Evolutionary conservation across 768 basidiomycete species (phyloP), one percentile per base, ranked within the genome.

Genomic region (Psilocybe cyanescens): DNA sequence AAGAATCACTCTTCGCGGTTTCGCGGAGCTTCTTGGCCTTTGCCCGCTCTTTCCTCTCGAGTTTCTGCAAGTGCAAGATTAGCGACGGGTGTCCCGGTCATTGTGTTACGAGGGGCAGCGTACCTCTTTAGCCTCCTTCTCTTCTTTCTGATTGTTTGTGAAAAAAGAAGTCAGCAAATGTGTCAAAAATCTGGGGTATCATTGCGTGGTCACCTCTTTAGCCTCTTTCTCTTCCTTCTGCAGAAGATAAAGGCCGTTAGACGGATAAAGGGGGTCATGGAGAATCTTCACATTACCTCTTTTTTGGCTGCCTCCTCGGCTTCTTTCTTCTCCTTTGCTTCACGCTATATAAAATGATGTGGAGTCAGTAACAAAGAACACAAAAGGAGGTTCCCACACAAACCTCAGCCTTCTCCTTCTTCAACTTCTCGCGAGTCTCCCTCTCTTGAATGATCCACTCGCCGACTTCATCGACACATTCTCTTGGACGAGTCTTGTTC

Each of bases 401-500:
- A 65, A 84, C 83, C 79, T 84, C 83, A 16, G 80, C 83, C 68
- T 85, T 85, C 78, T 94, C 92, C 72, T 88, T 90, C 85, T 93
- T 92, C 58, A 94, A 78, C 74, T 90, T 92, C 71, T 89, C 92
- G 61, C 90, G 85, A 24, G 86, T 92, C 79, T 91, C 91, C 56
- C 93, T 88, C 70, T 95, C 93, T 71, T 89, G 84, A 62, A 85
- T 76, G 55, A 94, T 73, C 92, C 94, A 96, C 48, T 86, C 87
- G 31, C 73, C 80, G 28, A 90, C 89, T 72, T 94, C 92, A 4
- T 88, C 88, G 8, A 95, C 92, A 64, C 89, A 91, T 73, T 94
- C 91, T 61, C 84, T 83, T 44, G 93, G 93, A n/a, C 93, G 87
- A 11, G 93, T 89, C 83, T 95, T 94, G 75, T 94, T 94, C 83